Evolutionary conservation across 2,329 filamentous ascomycete genomes (phyloP).

Genomic region (Ambrosiella cleistominuta): DNA sequence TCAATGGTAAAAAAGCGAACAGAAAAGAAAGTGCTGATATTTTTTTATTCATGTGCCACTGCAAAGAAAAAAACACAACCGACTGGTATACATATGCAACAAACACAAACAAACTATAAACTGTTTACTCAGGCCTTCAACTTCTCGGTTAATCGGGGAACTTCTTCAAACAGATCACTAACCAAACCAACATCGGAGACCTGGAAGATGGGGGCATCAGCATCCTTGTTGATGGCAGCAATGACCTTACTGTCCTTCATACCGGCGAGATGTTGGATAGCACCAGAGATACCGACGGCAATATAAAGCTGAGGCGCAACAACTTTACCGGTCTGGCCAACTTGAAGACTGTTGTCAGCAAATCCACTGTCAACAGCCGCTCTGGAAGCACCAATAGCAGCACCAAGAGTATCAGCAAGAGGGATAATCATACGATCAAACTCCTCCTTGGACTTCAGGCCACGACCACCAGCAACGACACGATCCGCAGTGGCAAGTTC

Average conservation of each 20-base stretch:
- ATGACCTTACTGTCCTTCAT: slow-evolving; percentile 99
- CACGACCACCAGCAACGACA: slow-evolving; percentile 86
- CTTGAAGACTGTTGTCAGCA: slow-evolving; percentile 94
- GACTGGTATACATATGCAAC: slow-evolving; percentile 14
- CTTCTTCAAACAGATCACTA: slow-evolving; percentile 86
- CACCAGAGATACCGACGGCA: slow-evolving; percentile 87
- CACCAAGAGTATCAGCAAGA: slow-evolving; percentile 77
- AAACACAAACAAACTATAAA: not conserved
- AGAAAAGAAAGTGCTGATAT: slow-evolving; percentile 13
- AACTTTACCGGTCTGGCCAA: slow-evolving; percentile 97
- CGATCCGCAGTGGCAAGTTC: slow-evolving; percentile 77
- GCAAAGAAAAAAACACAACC: not conserved
- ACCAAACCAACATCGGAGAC: slow-evolving; percentile 91
- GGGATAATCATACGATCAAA: slow-evolving; percentile 88
- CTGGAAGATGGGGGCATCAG: slow-evolving; percentile 95
- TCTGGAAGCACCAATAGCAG: slow-evolving; percentile 87
- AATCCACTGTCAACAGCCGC: slow-evolving; percentile 95
- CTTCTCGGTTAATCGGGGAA: slow-evolving; percentile 93
- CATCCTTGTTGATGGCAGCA: slow-evolving; percentile 95
- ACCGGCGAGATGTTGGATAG: slow-evolving; percentile 93
- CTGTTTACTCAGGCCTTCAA: slow-evolving; percentile 37
- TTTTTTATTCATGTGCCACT: slow-evolving; percentile 9
- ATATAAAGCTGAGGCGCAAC: slow-evolving; percentile 92
- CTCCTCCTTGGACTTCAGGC: slow-evolving; percentile 93
- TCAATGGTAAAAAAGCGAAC: not conserved